These are phyloP conservation scores for Escovopsis weberi DNA, from an alignment of 2,329 filamentous ascomycete species.

Conservation along the genomic window DNA sequence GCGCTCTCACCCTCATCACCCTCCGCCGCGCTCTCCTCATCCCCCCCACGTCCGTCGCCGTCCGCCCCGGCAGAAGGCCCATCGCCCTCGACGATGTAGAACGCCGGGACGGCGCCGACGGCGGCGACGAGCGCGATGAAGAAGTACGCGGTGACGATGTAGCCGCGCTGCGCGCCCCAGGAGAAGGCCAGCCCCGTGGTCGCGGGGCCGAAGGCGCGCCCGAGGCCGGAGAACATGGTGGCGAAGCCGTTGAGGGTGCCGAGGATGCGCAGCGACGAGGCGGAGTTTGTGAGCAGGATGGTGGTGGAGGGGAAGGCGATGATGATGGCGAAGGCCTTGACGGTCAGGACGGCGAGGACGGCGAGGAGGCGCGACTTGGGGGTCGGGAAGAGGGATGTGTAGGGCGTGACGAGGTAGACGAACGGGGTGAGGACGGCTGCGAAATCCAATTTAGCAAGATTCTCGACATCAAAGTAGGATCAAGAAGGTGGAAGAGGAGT, in stretches of 20 bases:
- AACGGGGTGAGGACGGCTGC: constrained; percentile 55
- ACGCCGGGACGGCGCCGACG: constrained; percentile 56
- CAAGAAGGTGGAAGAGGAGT: no score
- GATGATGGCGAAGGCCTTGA: constrained; percentile 63
- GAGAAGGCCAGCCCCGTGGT: constrained; percentile 59
- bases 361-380: constrained; percentile 36
- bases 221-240: constrained; percentile 67
- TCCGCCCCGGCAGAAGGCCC: constrained; percentile 36
- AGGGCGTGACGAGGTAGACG: constrained; percentile 70
- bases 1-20: constrained; percentile 8
- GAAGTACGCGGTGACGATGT: constrained; percentile 72
- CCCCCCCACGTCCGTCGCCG: constrained; percentile 17
- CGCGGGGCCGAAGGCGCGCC: constrained; percentile 66
- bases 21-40: constrained; percentile 7
- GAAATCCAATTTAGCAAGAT: not conserved
- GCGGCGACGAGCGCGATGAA: constrained; percentile 49
- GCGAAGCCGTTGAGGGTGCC: constrained; percentile 87
- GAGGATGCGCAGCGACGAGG: constrained; percentile 55
- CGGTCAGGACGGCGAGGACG: constrained; percentile 54
- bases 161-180: constrained; percentile 59
- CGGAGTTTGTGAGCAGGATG: constrained; percentile 82
- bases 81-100: constrained; percentile 59
- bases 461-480: not conserved
- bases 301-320: constrained; percentile 82
- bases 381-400: constrained; percentile 49